Conservation (phyloP, 208 protist genomes). For the Leishmania tarentolae region DNA sequence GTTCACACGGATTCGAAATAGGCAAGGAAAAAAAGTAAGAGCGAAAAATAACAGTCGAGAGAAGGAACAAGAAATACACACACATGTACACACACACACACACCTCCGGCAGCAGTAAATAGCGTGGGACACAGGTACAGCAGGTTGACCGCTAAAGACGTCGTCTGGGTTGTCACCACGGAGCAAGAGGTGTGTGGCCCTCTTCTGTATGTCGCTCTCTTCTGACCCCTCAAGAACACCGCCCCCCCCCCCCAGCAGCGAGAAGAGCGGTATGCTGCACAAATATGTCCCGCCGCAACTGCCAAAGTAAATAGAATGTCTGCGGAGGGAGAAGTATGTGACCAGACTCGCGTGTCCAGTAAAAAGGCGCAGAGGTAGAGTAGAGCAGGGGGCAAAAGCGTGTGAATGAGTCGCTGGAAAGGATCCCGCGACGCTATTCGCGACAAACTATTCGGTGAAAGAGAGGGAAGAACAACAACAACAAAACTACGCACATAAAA, state of each 20-base stretch:
- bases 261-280: background rate
- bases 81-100: background rate
- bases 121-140: background rate
- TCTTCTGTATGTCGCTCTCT: background rate
- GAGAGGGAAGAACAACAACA: background rate
- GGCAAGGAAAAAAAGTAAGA: background rate
- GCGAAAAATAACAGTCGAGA: no score
- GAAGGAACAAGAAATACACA: background rate
- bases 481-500: background rate
- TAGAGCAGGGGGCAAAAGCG: background rate
- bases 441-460: background rate
- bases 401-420: background rate
- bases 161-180: background rate
- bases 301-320: background rate
- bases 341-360: background rate
- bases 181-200: background rate
- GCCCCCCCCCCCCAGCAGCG: background rate
- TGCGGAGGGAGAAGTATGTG: background rate
- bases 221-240: no score
- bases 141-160: background rate
- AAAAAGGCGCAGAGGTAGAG: background rate
- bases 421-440: background rate
- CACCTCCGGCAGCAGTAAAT: background rate
- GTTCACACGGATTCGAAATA: background rate
- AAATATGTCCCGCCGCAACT: background rate